Evolutionary conservation across 140 eudicot species (phyloP).

Genomic region (Ambrosia hybrid): DNA sequence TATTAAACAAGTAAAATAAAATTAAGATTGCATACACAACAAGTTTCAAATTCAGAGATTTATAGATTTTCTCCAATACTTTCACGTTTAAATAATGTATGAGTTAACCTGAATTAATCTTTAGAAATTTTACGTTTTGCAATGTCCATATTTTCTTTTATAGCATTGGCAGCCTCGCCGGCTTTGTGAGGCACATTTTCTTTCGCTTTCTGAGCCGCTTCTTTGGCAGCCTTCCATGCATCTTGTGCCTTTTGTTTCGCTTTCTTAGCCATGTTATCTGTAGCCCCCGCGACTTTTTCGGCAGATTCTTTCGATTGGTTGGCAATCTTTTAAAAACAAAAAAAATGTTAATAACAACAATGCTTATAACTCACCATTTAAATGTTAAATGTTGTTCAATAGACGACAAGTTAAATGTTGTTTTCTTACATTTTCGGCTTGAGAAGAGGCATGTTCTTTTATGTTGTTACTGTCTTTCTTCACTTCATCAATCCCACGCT

Average conservation of each 20-base stretch:
- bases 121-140: slow-evolving; percentile 43
- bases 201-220: slow-evolving; percentile 54
- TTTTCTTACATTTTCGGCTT: slow-evolving; percentile 48
- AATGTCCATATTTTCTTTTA: slow-evolving; percentile 38
- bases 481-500: slow-evolving; percentile 42
- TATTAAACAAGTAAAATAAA: background rate
- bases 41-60: background rate
- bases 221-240: slow-evolving; percentile 68
- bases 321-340: slow-evolving; percentile 31
- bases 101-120: slow-evolving; percentile 5
- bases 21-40: background rate
- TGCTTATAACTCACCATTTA: no score
- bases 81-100: background rate
- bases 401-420: background rate
- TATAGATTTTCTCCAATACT: background rate
- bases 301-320: slow-evolving; percentile 53
- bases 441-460: slow-evolving; percentile 44
- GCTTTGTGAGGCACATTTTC: slow-evolving; percentile 54
- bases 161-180: slow-evolving; percentile 41
- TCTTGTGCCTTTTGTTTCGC: slow-evolving; percentile 65
- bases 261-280: slow-evolving; percentile 57
- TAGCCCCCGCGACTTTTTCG: slow-evolving; percentile 40
- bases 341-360: background rate
- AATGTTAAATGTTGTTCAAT: background rate
- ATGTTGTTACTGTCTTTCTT: slow-evolving; percentile 47